A percentile compares a stretch with the other conserved stretches of the same genome.
These are phyloP conservation scores for Leccinum boreale DNA, from an alignment of 768 basidiomycete species.

Conservation along the genomic window DNA sequence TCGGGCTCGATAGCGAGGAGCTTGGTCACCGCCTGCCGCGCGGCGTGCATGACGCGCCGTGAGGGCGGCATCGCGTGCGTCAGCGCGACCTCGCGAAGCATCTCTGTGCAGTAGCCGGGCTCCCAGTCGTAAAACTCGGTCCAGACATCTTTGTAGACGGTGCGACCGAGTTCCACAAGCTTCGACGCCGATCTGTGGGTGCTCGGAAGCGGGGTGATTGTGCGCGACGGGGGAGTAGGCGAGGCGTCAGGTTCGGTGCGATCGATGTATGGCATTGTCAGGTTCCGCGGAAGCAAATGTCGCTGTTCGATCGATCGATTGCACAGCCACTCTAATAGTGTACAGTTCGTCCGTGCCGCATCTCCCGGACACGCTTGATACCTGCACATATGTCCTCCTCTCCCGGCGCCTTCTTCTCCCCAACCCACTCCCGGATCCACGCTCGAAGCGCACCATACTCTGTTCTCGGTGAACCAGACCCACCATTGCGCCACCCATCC, in stretches of 20 bases:
- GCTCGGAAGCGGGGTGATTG: background rate
- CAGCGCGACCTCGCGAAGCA: constrained; percentile 14
- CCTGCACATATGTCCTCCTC: constrained; percentile 36
- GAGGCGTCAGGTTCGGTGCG: constrained; percentile 23
- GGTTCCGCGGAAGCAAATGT: constrained; percentile 10
- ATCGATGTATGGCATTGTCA: constrained; percentile 15
- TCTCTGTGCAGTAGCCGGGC: constrained; percentile 24
- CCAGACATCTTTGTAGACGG: constrained; percentile 40
- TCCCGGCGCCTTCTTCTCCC: constrained; percentile 41
- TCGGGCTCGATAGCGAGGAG: background rate
- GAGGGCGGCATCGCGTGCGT: background rate
- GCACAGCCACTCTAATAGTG: background rate
- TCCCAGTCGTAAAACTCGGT: constrained; percentile 48
- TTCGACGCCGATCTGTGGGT: background rate
- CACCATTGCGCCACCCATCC: constrained; percentile 25
- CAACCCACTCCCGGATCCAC: constrained; percentile 63
- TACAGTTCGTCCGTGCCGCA: constrained; percentile 22
- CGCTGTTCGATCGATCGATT: background rate
- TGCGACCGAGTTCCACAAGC: constrained; percentile 23
- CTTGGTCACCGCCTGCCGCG: background rate
- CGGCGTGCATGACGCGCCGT: background rate
- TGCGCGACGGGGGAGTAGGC: background rate
- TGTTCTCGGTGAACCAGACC: constrained; percentile 8
- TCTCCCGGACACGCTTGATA: constrained; percentile 25
- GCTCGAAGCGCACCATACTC: constrained; percentile 25